A percentile compares a stretch with the other conserved stretches of the same genome.
phyloP scores from a whole-genome alignment of 2,329 filamentous ascomycete species.

The Neopestalotiopsis clavispora region DNA sequence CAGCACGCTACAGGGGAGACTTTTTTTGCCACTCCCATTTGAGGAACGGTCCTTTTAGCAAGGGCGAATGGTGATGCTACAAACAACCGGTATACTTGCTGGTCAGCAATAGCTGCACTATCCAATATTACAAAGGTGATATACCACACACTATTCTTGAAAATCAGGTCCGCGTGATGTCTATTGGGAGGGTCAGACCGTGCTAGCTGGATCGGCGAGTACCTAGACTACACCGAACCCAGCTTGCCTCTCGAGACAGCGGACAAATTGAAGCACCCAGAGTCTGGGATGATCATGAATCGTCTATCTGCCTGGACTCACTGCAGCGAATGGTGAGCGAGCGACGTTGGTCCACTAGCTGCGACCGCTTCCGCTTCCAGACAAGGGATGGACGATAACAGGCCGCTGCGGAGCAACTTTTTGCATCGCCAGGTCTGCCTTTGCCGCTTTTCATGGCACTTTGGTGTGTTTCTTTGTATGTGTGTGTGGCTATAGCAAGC shows the following conservation, averaged over 20 bases:
- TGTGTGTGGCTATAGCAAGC: neutral
- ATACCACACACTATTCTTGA: neutral
- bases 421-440: neutral
- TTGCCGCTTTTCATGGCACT: neutral
- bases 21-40: neutral
- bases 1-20: neutral
- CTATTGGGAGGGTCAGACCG: neutral
- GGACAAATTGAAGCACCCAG: neutral
- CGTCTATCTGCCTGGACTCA: neutral
- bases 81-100: neutral
- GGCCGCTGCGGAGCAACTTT: constrained; percentile 10
- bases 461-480: neutral
- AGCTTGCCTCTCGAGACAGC: neutral
- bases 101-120: neutral
- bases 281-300: neutral
- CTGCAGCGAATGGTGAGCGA: neutral
- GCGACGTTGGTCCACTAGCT: neutral
- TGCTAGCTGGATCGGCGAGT: neutral
- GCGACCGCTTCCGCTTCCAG: neutral
- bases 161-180: neutral
- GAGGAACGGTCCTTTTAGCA: neutral
- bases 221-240: neutral
- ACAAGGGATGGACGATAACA: neutral
- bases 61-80: neutral
- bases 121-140: neutral